These are phyloP conservation scores for Geosmithia flava DNA, from an alignment of 2,329 filamentous ascomycete genomes.

Conservation along the genomic window DNA sequence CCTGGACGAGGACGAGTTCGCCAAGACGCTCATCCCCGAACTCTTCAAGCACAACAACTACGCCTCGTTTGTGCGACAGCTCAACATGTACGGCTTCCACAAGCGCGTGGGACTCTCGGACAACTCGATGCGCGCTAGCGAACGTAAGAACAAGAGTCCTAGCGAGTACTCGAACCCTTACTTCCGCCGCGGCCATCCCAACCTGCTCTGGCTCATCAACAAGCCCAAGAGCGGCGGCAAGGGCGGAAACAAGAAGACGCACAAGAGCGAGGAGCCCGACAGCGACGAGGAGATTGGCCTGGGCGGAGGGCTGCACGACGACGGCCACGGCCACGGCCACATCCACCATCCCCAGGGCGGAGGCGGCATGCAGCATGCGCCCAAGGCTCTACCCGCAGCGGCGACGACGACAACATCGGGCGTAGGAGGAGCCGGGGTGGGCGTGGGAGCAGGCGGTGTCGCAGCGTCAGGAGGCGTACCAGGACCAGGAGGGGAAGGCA, in stretches of 20 bases:
- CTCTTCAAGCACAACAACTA: conserved; percentile 99
- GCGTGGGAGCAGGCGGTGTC: too few species aligned
- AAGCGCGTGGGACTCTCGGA: conserved; percentile 89
- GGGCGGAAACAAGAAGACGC: conserved; percentile 31
- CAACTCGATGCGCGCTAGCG: conserved; percentile 94
- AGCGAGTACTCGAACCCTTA: conserved; percentile 98
- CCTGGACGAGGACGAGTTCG: conserved; percentile 95
- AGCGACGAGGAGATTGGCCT: conserved; percentile 39
- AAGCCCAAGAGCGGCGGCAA: conserved; percentile 73
- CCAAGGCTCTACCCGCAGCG: neutral
- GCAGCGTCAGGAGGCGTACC: neutral
- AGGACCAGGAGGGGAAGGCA: conserved; percentile 18
- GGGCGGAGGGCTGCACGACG: conserved; percentile 16
- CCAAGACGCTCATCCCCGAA: conserved; percentile 90
- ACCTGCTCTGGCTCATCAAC: conserved; percentile 90
- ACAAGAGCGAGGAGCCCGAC: conserved; percentile 55
- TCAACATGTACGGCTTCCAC: conserved; percentile 98
- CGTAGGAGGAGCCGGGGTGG: neutral
- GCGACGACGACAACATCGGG: too few species aligned
- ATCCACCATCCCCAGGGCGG: conserved; percentile 2
- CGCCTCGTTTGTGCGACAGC: conserved; percentile 85
- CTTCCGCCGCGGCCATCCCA: conserved; percentile 85
- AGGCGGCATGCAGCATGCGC: conserved; percentile 24
- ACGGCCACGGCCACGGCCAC: conserved; percentile 14
- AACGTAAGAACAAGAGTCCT: conserved; percentile 93